Evolutionary conservation across 768 basidiomycete species (phyloP).

Genomic region (Mrakia blollopis): DNA sequence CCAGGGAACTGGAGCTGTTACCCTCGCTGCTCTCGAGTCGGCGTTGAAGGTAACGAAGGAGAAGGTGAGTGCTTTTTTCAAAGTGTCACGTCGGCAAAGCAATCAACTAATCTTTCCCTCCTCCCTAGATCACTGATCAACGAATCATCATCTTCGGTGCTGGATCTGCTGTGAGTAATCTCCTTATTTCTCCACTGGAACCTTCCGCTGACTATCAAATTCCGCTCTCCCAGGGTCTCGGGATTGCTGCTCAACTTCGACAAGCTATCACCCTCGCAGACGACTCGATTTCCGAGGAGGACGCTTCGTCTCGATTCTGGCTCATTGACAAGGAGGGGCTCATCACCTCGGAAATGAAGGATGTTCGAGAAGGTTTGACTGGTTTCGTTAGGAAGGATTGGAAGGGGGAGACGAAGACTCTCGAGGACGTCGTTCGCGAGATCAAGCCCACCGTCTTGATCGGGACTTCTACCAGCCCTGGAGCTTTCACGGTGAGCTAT

Average conservation of each 20-base stretch:
- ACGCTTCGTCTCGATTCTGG: slow-evolving; percentile 64
- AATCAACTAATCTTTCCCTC: neutral
- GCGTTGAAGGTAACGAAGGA: slow-evolving; percentile 51
- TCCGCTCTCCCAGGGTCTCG: slow-evolving; percentile 49
- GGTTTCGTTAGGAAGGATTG: slow-evolving; percentile 51
- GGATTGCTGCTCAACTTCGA: slow-evolving; percentile 68
- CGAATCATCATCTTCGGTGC: slow-evolving; percentile 72
- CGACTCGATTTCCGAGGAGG: slow-evolving; percentile 49
- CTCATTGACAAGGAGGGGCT: slow-evolving; percentile 45
- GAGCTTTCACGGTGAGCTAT: slow-evolving; percentile 58
- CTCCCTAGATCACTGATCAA: slow-evolving; percentile 59
- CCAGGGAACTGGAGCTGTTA: slow-evolving; percentile 46
- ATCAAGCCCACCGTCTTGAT: slow-evolving; percentile 76
- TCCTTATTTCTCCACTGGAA: no score
- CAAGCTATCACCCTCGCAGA: slow-evolving; percentile 61
- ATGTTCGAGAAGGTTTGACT: slow-evolving; percentile 48
- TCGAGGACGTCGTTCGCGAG: slow-evolving; percentile 66
- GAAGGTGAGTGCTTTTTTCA: slow-evolving; percentile 36
- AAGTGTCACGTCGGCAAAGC: no score
- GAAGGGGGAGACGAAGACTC: slow-evolving; percentile 46
- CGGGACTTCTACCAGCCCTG: slow-evolving; percentile 70
- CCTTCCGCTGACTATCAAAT: no score
- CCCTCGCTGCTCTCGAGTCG: slow-evolving; percentile 42
- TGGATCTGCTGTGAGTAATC: slow-evolving; percentile 41
- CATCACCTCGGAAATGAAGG: slow-evolving; percentile 25